Evolutionary conservation across 768 basidiomycete species (phyloP), one percentile per base, ranked within the genome.

Genomic region (Boletus reticuloceps): DNA sequence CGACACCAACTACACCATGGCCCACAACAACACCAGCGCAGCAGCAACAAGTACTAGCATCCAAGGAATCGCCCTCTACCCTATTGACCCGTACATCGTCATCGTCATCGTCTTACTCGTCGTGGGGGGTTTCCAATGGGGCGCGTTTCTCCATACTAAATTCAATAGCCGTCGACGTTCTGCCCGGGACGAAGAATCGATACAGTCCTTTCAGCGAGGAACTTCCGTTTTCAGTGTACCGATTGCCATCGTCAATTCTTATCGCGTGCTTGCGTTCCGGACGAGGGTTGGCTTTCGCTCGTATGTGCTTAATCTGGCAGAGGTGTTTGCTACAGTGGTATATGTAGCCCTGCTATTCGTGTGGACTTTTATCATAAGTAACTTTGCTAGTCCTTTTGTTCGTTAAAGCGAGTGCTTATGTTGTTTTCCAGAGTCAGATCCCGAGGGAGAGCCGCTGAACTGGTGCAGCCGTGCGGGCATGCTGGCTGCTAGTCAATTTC

Each of bases 241-340:
- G 27, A 38, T 65, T 13, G 75, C 73, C 4, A 6, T 73, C 12
- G 17, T 69, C 36, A 72, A 79, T 51, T 47, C 64, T 0, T 70
- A 75, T 45, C 74, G 74, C 1, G 67, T 69, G 13, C 20, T 74
- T 27, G 67, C 71, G 1, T 78, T 77, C 59, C 70, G 79, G 20
- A 66, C 61, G 47, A 66, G 66, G 5, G 43, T 77, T 9, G 64
- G 69, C n/a, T 54, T 80, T 36, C 53, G 64, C 0, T 71, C 71
- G 6, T 75, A 75, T 55, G 65, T 67, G 12, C 63, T 77, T 51
- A 79, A 76, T 51, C 38, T 79, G 10, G 69, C 73, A 12, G 80
- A 82, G 55, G 56, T 79, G 7, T 58, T 72, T 12, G 62, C 76
- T 40, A 69, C 71, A 19, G 50, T 67, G 8, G 71, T 61, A 22